Base-by-base conservation (phyloP, 495 filamentous ascomycete genomes). In the Chaetomidium leptoderma region DNA sequence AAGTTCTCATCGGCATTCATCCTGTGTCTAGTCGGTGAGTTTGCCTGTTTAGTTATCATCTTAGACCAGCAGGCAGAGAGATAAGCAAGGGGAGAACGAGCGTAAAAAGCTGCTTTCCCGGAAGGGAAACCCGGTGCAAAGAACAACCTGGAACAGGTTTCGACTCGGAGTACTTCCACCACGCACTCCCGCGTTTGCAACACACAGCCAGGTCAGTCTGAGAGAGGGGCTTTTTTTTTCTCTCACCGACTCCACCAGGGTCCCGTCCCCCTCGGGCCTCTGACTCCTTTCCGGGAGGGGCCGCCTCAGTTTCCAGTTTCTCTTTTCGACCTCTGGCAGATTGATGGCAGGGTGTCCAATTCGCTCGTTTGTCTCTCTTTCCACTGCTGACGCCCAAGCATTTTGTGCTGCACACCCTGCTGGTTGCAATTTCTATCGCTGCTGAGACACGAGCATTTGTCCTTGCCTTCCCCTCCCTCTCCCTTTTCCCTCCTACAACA, bases 401-500 rank as follows among this genome's bases (percentile, higher is more conserved):
- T 52, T 62, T 62, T 61, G 64, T 53, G 66, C 61, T 64, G 62
- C 67, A 70, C 72, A 67, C 66, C 73, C 73, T 58, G 60, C 60
- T 52, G 32, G 51, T 55, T 40, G 32, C 50, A 55, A 60, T 44
- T 59, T 57, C 61, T 64, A 53, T 48, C 52, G 24, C 54, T 67
- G 58, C 42, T 58, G 63, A 64, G 63, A 65, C 64, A 63, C 67
- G 54, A 65, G 60, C 33, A 40, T 46, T 67, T 66, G 63, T 60
- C 63, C 63, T 63, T 63, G 58, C 58, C 63, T 30, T 59, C 48
- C 53, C 26, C 55, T 53, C 52, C 55, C 39, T 60, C 51, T 51
- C 57, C 59, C 56, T 43, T 51, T 68, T 62, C 40, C 51, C 56
- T 58, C 61, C 55, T 68, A 76, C 78, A 85, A 79, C 81, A 85